Conservation (phyloP, 768 basidiomycete species). For the Tylopilus felleus region DNA sequence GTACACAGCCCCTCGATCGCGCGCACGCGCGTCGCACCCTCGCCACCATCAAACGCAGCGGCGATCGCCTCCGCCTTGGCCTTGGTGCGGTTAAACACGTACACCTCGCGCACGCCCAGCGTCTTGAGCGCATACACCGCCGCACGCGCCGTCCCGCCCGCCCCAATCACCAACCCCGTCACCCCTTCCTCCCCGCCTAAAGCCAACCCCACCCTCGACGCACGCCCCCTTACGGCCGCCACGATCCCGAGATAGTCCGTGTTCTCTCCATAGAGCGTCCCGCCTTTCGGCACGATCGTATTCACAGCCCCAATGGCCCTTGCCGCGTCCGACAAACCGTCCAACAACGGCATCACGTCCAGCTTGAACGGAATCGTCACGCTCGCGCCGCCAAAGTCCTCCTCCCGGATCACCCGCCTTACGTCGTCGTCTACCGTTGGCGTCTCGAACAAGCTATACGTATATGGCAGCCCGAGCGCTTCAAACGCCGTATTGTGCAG, state of each 20-base stretch:
- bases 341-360: slow-evolving; percentile 80
- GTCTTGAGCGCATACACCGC: slow-evolving; percentile 85
- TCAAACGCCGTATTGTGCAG: slow-evolving; percentile 89
- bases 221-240: slow-evolving; percentile 45
- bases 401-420: slow-evolving; percentile 54
- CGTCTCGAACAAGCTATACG: slow-evolving; percentile 78
- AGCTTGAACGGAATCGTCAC: slow-evolving; percentile 97
- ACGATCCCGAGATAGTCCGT: slow-evolving; percentile 94
- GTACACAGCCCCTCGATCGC: slow-evolving; percentile 55
- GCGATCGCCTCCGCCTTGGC: slow-evolving; percentile 70
- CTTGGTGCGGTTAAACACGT: slow-evolving; percentile 83
- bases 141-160: slow-evolving; percentile 92
- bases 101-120: slow-evolving; percentile 67
- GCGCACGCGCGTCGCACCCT: slow-evolving; percentile 43
- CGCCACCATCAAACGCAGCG: slow-evolving; percentile 47
- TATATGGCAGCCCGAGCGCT: slow-evolving; percentile 78
- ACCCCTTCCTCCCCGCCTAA: neutral
- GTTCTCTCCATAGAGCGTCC: slow-evolving; percentile 82
- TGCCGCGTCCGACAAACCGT: slow-evolving; percentile 77
- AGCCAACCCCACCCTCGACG: slow-evolving; percentile 32
- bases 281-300: slow-evolving; percentile 60
- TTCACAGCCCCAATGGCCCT: slow-evolving; percentile 92
- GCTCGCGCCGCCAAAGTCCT: slow-evolving; percentile 90
- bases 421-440: slow-evolving; percentile 61
- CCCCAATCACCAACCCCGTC: slow-evolving; percentile 84